Conservation (phyloP, 1,139 yeast genomes). For the Pichia sp. region DNA sequence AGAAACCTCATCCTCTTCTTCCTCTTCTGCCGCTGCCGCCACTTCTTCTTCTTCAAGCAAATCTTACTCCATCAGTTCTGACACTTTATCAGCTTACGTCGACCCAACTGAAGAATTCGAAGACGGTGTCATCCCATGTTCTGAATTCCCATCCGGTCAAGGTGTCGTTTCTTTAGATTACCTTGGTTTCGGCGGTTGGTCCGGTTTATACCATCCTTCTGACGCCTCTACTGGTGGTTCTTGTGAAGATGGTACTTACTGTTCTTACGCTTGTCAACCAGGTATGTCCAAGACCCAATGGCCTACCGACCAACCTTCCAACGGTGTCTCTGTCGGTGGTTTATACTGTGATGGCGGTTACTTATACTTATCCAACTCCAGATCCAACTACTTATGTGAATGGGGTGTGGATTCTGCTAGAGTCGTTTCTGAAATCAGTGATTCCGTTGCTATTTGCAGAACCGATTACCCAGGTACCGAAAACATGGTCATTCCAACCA, state of each 20-base stretch:
- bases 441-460: conserved; percentile 75
- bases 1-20: conserved; percentile 17
- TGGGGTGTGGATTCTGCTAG: conserved; percentile 69
- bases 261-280: conserved; percentile 85
- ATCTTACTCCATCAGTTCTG: conserved; percentile 35
- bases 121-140: conserved; percentile 81
- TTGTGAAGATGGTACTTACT: conserved; percentile 74
- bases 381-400: conserved; percentile 63
- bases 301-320: conserved; percentile 70
- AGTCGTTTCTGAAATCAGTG: conserved; percentile 53
- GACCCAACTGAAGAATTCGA: conserved; percentile 36
- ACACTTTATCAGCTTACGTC: conserved; percentile 54
- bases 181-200: conserved; percentile 68
- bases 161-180: conserved; percentile 87
- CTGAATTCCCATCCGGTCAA: conserved; percentile 81
- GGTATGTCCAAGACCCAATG: conserved; percentile 93
- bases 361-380: conserved; percentile 64
- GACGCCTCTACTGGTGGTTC: conserved; percentile 60
- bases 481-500: conserved; percentile 81
- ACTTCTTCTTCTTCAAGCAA: conserved; percentile 35
- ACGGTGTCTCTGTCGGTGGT: conserved; percentile 82
- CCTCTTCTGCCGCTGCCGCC: conserved; percentile 30
- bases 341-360: conserved; percentile 64
- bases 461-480: conserved; percentile 91
- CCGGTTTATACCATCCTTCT: conserved; percentile 59